phyloP scores from a whole-genome alignment of 2,329 filamentous ascomycete species.

The Colletotrichum sidae region DNA sequence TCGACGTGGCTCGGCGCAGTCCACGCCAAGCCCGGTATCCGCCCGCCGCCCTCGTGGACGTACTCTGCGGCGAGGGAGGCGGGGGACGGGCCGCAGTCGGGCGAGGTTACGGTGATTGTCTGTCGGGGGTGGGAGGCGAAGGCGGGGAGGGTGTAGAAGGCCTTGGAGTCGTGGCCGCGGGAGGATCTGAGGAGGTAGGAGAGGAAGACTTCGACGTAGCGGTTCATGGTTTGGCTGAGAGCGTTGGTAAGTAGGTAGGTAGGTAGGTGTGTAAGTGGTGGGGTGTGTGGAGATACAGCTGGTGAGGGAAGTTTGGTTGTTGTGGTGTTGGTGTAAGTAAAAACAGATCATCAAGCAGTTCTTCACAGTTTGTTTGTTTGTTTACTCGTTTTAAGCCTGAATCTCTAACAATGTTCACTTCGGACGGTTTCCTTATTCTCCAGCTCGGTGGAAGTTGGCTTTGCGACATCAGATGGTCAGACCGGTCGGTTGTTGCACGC shows the following conservation, averaged over 20 bases:
- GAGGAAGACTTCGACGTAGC: constrained; percentile 49
- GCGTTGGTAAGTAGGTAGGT: too few species aligned
- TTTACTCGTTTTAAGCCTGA: constrained; percentile 4
- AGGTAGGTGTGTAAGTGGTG: background rate
- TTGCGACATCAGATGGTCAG: too few species aligned
- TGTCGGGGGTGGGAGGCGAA: constrained; percentile 48
- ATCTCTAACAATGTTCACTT: background rate
- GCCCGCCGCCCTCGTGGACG: constrained; percentile 51
- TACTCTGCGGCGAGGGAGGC: constrained; percentile 51
- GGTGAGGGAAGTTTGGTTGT: background rate
- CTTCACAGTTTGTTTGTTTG: background rate
- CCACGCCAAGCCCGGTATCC: constrained; percentile 56
- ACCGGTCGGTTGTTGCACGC: too few species aligned
- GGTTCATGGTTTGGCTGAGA: constrained; percentile 35
- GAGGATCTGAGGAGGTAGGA: constrained; percentile 54
- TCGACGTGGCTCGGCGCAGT: constrained; percentile 44
- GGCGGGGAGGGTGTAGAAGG: constrained; percentile 50
- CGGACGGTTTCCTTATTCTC: constrained; percentile 20
- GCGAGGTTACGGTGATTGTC: constrained; percentile 52
- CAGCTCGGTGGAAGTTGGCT: too few species aligned
- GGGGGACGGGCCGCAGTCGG: constrained; percentile 53
- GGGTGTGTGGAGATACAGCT: too few species aligned
- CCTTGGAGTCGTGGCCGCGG: constrained; percentile 52
- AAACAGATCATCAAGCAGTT: background rate
- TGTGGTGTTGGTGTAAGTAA: too few species aligned